Conservation (phyloP, 1,284 basidiomycete genomes). For the Cryptococcus sp. region DNA sequence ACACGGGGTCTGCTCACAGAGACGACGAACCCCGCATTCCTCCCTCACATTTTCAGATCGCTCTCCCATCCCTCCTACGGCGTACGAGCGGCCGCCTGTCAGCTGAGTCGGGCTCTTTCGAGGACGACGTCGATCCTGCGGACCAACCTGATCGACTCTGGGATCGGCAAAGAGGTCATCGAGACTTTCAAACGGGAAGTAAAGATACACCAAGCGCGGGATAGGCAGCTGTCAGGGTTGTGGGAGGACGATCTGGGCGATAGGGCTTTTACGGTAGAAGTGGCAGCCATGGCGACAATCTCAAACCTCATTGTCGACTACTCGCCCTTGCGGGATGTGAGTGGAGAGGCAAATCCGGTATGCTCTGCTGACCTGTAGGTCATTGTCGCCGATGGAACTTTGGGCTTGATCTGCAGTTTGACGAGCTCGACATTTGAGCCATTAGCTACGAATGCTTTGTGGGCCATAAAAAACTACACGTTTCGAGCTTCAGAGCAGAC, state of each 20-base stretch:
- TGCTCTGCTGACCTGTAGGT: constrained; percentile 43
- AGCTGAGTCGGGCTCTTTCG: constrained; percentile 72
- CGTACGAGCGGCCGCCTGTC: constrained; percentile 76
- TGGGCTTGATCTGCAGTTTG: constrained; percentile 59
- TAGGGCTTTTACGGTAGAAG: constrained; percentile 65
- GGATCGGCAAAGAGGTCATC: constrained; percentile 65
- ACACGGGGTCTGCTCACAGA: constrained; percentile 64
- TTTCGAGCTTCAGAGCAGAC: constrained; percentile 57
- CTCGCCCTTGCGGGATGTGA: constrained; percentile 59
- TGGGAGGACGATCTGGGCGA: constrained; percentile 38
- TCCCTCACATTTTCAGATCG: constrained; percentile 55
- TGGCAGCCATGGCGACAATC: constrained; percentile 66
- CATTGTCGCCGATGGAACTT: constrained; percentile 59
- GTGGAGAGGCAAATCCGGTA: not conserved
- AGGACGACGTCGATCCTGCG: constrained; percentile 70
- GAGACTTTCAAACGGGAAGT: constrained; percentile 51
- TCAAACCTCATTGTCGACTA: constrained; percentile 83
- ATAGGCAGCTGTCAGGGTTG: constrained; percentile 3
- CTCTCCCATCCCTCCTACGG: constrained; percentile 61
- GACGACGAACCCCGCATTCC: constrained; percentile 45
- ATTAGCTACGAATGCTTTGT: constrained; percentile 63
- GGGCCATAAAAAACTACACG: constrained; percentile 74
- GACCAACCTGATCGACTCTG: constrained; percentile 75
- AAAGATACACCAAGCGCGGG: constrained; percentile 4
- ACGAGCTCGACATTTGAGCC: constrained; percentile 54